Evolutionary conservation across 1,139 yeast species (phyloP).

Genomic region (Saccharomyces hybrid): DNA sequence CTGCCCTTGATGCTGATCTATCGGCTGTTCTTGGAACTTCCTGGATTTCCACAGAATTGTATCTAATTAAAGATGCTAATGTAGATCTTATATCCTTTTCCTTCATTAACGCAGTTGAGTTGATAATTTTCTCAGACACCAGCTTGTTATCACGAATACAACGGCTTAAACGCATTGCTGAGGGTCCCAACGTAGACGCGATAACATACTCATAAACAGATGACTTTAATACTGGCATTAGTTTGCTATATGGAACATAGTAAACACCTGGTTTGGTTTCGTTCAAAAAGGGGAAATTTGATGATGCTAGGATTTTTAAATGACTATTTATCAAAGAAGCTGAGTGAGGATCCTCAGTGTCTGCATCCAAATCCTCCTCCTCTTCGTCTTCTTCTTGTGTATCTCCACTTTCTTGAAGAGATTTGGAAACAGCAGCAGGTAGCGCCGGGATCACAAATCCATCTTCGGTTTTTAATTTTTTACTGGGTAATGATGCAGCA

Average conservation of each 20-base stretch:
- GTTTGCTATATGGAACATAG: slow-evolving; percentile 39
- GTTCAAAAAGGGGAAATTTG: slow-evolving; percentile 42
- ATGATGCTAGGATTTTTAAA: slow-evolving; percentile 43
- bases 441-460: slow-evolving; percentile 27
- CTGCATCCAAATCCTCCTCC: slow-evolving; percentile 20
- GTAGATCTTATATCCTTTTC: slow-evolving; percentile 70
- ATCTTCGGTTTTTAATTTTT: slow-evolving; percentile 43
- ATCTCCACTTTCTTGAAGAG: slow-evolving; percentile 3
- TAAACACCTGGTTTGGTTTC: slow-evolving; percentile 40
- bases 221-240: slow-evolving; percentile 44
- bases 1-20: slow-evolving; percentile 84
- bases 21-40: slow-evolving; percentile 92
- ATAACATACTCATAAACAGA: slow-evolving; percentile 56
- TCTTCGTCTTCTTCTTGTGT: slow-evolving; percentile 11
- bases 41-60: slow-evolving; percentile 65
- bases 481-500: slow-evolving; percentile 13
- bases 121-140: slow-evolving; percentile 79
- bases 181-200: slow-evolving; percentile 48
- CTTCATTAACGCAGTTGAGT: slow-evolving; percentile 66
- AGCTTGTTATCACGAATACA: slow-evolving; percentile 60
- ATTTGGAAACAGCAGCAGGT: slow-evolving; percentile 8
- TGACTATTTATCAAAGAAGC: slow-evolving; percentile 36
- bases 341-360: slow-evolving; percentile 25
- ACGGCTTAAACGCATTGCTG: slow-evolving; percentile 57
- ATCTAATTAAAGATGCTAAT: slow-evolving; percentile 46